A percentile compares a stretch with the other conserved stretches of the same genome.
These are phyloP conservation scores for Durio zibethinus DNA, from an alignment of 345 rosid species.

Conservation along the genomic window DNA sequence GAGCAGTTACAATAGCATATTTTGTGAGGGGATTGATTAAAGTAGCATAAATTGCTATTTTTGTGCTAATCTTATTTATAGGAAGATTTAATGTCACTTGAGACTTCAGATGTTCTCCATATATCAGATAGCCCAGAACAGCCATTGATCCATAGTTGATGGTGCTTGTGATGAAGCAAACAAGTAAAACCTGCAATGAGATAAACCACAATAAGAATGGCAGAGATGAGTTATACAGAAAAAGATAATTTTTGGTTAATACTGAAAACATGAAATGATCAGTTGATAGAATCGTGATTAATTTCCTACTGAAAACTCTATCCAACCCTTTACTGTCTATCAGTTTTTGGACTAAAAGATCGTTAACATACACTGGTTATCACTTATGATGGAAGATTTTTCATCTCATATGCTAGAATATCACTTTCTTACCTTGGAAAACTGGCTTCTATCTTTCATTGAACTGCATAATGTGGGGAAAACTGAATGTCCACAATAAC, in stretches of 20 bases:
- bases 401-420: too few species aligned
- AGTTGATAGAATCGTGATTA: too few species aligned
- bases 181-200: constrained; percentile 43
- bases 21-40: constrained; percentile 61
- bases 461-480: constrained; percentile 66
- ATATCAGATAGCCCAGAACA: constrained; percentile 60
- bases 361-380: not conserved
- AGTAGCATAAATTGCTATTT: constrained; percentile 55
- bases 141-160: constrained; percentile 57
- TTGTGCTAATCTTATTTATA: constrained; percentile 33
- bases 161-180: constrained; percentile 51
- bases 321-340: not conserved
- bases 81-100: constrained; percentile 75
- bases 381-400: not conserved
- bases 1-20: constrained; percentile 49
- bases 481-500: constrained; percentile 64
- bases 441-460: constrained; percentile 62
- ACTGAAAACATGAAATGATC: too few species aligned
- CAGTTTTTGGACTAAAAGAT: not conserved
- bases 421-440: constrained; percentile 42
- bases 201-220: not conserved
- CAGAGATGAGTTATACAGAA: not conserved
- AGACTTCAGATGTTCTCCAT: constrained; percentile 49
- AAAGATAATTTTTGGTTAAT: not conserved
- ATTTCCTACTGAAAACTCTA: not conserved